A percentile compares a stretch with the other conserved stretches of the same genome.
Evolutionary conservation across 2,329 filamentous ascomycete genomes (phyloP).

Genomic region (Xylariales sp.): DNA sequence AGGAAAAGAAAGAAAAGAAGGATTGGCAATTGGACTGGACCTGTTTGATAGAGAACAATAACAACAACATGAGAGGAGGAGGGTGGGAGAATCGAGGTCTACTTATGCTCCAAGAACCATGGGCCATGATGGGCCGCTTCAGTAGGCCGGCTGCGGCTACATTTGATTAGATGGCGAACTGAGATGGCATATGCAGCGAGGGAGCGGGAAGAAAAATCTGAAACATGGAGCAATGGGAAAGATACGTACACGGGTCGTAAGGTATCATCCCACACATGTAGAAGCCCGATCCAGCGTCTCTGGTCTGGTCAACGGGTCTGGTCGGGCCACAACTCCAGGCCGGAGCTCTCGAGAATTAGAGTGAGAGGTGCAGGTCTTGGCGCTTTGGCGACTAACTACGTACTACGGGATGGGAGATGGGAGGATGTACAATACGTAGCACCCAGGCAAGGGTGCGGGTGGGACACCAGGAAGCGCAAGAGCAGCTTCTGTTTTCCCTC

Average conservation of each 20-base stretch:
- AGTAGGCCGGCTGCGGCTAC: conserved; percentile 20
- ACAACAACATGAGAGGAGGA: conserved; percentile 14
- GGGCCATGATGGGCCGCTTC: conserved; percentile 18
- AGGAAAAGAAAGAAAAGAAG: conserved; percentile 15
- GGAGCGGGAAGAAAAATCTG: conserved; percentile 19
- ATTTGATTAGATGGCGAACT: conserved; percentile 7
- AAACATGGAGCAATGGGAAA: conserved; percentile 25
- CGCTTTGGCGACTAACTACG: no score
- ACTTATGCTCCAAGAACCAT: conserved; percentile 26
- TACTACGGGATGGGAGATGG: no score
- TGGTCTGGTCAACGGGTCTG: conserved; percentile 13
- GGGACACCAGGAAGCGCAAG: no score
- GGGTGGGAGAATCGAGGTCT: conserved; percentile 20
- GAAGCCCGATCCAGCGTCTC: conserved; percentile 11
- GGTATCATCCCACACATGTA: conserved; percentile 13
- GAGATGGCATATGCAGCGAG: conserved; percentile 8
- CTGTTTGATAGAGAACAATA: conserved; percentile 22
- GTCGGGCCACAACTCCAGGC: conserved; percentile 6
- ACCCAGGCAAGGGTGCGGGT: no score
- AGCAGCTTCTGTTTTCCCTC: no score
- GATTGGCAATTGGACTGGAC: conserved; percentile 22
- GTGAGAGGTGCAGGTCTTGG: no score
- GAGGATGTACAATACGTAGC: no score
- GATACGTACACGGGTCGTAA: conserved; percentile 13
- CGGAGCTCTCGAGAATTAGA: neutral